These are phyloP conservation scores for Rhododendron mucronatum DNA, from an alignment of 148 eudicot genomes.

Conservation along the genomic window DNA sequence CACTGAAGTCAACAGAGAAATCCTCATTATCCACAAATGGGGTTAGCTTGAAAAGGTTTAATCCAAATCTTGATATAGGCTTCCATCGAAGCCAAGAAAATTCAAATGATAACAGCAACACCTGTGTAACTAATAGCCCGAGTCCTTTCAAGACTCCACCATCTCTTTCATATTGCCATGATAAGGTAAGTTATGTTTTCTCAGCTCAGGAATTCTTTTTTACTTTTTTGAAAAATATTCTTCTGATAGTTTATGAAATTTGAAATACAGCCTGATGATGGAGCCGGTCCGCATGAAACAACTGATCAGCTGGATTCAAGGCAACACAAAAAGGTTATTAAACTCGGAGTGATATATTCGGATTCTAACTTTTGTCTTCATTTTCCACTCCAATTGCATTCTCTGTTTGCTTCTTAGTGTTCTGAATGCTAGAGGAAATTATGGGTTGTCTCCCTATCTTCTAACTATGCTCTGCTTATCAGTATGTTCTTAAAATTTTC, in stretches of 20 bases:
- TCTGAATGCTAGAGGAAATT: not conserved
- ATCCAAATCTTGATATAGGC: constrained; percentile 15
- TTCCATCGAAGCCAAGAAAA: constrained; percentile 23
- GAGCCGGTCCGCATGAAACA: constrained; percentile 22
- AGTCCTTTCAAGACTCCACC: constrained; percentile 89
- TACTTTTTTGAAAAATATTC: not conserved
- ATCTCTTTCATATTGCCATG: constrained; percentile 60
- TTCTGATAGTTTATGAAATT: constrained; percentile 15
- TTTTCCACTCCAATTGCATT: not conserved
- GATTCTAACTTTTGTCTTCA: not conserved
- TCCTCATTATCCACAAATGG: constrained; percentile 29
- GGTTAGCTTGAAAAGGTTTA: constrained; percentile 26
- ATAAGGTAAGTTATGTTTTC: constrained; percentile 46
- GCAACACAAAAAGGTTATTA: constrained; percentile 75
- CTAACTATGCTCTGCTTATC: not conserved
- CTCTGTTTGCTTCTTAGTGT: not conserved
- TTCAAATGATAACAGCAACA: constrained; percentile 16
- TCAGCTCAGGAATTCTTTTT: not conserved
- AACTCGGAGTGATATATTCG: not conserved
- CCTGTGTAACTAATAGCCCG: constrained; percentile 30
- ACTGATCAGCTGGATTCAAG: constrained; percentile 47
- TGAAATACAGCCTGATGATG: constrained; percentile 44
- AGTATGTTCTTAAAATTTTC: not conserved
- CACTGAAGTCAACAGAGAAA: constrained; percentile 28
- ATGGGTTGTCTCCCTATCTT: not conserved